Base-by-base conservation (phyloP, 2,329 filamentous ascomycete genomes). In the Monilinia fructicola region DNA sequence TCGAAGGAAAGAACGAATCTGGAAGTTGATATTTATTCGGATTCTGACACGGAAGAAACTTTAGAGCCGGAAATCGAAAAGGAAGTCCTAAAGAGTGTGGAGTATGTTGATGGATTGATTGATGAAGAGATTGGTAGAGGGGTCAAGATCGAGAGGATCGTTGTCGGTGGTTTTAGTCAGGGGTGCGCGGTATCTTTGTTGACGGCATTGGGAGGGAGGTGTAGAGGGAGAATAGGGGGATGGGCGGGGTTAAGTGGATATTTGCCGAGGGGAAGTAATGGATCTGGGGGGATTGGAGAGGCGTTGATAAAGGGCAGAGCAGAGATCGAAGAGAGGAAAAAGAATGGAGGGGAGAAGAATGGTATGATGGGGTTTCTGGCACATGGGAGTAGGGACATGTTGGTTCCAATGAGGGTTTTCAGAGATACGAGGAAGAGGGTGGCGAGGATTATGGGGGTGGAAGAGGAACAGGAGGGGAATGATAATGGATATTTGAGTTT, bases 131-230 rank as follows among this genome's bases (percentile, higher is more conserved):
- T 96, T 58, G 85, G 89, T 67, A 85, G 87, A 64, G 92, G 92
- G 68, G 93, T 97, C 70, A 85, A 90, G 1, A 81, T 91, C 0
- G 86, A 90, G 67, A 88, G 92, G 65, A 92, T 97, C 74, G 85
- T 97, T n/a, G 80, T 97, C 7, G 93, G 90, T 9, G 90, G 90
- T 53, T 93, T 81, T 35, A 90, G 86, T 54, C 86, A 97, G 78
- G 94, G 94, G 64, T 93, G 91, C 65, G 92, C 92, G 67, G 90
- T 96, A 81, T 86, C 90, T 46, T 78, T 97, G 50, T 85, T 97
- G 73, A 82, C 89, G 0, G 92, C 91, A 3, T 78, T 96, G 42
- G 69, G 82, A 82, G 67, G 83, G 85, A 73, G 67, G 48, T 69
- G 67, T 64, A 77, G 73, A 3, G 80, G 80, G 0, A 90, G 90